Conservation (phyloP, 2,329 filamentous ascomycete genomes). For the Colletotrichum acutatum region DNA sequence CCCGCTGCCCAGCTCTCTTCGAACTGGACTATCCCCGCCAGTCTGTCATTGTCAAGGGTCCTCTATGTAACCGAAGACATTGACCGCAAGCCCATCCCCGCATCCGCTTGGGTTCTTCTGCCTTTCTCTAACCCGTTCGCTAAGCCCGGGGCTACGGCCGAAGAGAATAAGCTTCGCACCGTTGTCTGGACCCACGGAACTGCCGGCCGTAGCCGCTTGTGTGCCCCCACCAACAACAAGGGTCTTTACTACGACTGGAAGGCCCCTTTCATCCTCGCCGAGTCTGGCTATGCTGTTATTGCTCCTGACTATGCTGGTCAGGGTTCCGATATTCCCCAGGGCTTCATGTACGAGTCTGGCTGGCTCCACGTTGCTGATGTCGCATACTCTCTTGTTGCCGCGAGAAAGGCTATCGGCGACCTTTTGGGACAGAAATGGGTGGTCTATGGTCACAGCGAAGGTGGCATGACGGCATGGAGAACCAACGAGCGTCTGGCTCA, state of each 20-base stretch:
- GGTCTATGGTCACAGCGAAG: conserved; percentile 39
- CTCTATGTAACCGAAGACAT: conserved; percentile 38
- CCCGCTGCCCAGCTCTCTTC: conserved; percentile 3
- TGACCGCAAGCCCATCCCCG: conserved; percentile 33
- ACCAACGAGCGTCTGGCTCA: conserved; percentile 40
- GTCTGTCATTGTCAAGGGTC: conserved; percentile 15
- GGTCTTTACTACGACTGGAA: conserved; percentile 39
- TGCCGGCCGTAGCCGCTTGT: conserved; percentile 37
- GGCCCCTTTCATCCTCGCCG: conserved; percentile 36
- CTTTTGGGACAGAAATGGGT: conserved; percentile 38
- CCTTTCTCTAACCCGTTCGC: conserved; percentile 18
- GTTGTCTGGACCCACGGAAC: conserved; percentile 42
- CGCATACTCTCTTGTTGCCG: conserved; percentile 33
- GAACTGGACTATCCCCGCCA: conserved; percentile 36
- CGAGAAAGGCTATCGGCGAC: conserved; percentile 28
- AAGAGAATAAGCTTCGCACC: conserved; percentile 18
- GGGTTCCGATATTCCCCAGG: conserved; percentile 36
- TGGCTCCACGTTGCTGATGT: conserved; percentile 38
- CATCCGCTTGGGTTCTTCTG: conserved; percentile 33
- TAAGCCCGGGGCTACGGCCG: neutral
- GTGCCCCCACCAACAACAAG: conserved; percentile 40
- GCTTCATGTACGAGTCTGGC: conserved; percentile 38
- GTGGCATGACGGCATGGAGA: conserved; percentile 40
- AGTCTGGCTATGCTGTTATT: conserved; percentile 28
- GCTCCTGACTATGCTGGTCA: conserved; percentile 29